phyloP scores from a whole-genome alignment of 768 basidiomycete genomes.

The Phanerochaete carnosa region DNA sequence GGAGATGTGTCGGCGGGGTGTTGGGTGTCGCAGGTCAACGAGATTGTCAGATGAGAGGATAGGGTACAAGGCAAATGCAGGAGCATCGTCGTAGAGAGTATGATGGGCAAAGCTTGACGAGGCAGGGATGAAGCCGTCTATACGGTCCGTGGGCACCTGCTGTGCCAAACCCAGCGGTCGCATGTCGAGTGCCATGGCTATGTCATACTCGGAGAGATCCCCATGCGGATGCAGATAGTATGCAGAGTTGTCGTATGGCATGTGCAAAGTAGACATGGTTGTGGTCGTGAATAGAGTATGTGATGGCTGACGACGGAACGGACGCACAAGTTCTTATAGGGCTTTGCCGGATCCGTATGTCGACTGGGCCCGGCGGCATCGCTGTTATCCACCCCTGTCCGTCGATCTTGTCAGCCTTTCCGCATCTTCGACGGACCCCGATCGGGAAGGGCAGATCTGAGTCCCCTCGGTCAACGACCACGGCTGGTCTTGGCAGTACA shows the following conservation, averaged over 20 bases:
- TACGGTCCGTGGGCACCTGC: neutral
- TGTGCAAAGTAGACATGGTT: constrained; percentile 17
- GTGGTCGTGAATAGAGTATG: constrained; percentile 2
- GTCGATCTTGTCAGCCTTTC: constrained; percentile 4
- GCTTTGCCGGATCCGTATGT: neutral
- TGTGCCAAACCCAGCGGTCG: neutral
- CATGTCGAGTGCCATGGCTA: constrained; percentile 16
- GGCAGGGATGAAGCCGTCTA: neutral
- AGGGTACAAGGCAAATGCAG: neutral
- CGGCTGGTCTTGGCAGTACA: no score
- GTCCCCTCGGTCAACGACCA: neutral
- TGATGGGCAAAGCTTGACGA: neutral
- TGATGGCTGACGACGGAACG: constrained; percentile 9
- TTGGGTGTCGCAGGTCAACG: neutral
- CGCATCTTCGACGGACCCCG: neutral
- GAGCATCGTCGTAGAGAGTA: neutral
- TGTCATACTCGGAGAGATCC: constrained; percentile 11
- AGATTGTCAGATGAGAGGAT: neutral
- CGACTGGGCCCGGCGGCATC: constrained; percentile 2
- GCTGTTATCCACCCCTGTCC: neutral
- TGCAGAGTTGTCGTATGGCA: constrained; percentile 18
- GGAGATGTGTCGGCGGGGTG: neutral
- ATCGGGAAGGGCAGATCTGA: neutral
- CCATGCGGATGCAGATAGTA: constrained; percentile 8
- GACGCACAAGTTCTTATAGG: constrained; percentile 7